These are phyloP conservation scores for Komagataella kurtzmanii DNA, from an alignment of 805 yeast species.

Conservation along the genomic window DNA sequence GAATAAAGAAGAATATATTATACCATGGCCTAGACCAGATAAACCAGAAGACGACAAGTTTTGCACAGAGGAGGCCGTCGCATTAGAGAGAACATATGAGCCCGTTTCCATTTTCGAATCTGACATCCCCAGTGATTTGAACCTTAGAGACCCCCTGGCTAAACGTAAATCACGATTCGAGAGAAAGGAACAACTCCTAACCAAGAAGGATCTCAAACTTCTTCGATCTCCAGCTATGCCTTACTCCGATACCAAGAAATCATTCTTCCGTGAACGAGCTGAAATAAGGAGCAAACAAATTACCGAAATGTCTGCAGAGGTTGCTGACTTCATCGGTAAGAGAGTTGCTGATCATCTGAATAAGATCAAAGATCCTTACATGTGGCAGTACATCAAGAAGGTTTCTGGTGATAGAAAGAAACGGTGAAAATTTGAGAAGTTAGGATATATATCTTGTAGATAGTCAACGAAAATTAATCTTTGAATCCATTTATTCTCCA, in stretches of 20 bases:
- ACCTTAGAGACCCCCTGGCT: constrained; percentile 58
- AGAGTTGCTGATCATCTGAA: constrained; percentile 23
- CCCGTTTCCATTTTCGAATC: constrained; percentile 52
- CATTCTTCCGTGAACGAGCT: constrained; percentile 41
- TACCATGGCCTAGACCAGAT: constrained; percentile 86
- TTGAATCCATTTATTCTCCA: not conserved
- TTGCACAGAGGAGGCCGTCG: constrained; percentile 43
- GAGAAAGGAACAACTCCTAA: constrained; percentile 39
- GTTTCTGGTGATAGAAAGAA: constrained; percentile 7
- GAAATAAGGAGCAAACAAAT: constrained; percentile 28
- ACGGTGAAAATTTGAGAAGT: constrained; percentile 4
- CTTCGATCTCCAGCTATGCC: constrained; percentile 73
- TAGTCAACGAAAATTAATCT: not conserved
- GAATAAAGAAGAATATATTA: constrained; percentile 51
- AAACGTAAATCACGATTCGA: constrained; percentile 28
- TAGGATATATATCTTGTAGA: not conserved
- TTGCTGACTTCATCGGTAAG: constrained; percentile 30
- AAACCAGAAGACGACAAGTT: constrained; percentile 38
- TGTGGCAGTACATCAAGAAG: constrained; percentile 13
- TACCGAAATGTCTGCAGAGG: constrained; percentile 23
- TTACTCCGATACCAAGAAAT: constrained; percentile 44
- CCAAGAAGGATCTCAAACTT: constrained; percentile 47
- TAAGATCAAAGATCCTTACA: constrained; percentile 15
- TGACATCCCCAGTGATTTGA: constrained; percentile 57
- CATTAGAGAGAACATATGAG: constrained; percentile 61